phyloP scores from a whole-genome alignment of 208 protist genomes.

The Leishmania braziliensis region DNA sequence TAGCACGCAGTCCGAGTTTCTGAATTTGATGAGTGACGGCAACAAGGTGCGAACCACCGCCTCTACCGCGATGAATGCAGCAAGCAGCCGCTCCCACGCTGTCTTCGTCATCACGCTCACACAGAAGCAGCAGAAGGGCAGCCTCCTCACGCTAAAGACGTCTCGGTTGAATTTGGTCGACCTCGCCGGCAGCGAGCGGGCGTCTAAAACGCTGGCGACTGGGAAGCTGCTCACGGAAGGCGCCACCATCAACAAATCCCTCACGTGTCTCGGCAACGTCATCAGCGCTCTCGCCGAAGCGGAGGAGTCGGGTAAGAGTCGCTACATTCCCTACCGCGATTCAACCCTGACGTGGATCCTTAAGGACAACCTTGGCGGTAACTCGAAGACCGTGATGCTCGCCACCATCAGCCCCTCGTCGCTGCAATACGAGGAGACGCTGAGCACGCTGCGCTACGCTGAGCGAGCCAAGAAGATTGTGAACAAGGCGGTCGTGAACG shows the following conservation, averaged over 20 bases:
- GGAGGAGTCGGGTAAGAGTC: constrained; percentile 35
- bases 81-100: constrained; percentile 88
- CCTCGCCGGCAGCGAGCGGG: constrained; percentile 82
- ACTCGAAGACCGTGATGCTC: constrained; percentile 71
- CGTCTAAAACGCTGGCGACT: constrained; percentile 83
- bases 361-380: constrained; percentile 65
- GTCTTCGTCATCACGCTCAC: constrained; percentile 88
- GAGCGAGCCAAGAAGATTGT: constrained; percentile 89
- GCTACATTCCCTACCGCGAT: constrained; percentile 89
- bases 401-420: constrained; percentile 73
- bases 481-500: constrained; percentile 88
- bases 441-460: constrained; percentile 85
- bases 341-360: constrained; percentile 94
- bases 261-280: constrained; percentile 79
- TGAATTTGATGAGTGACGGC: constrained; percentile 84
- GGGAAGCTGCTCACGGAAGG: constrained; percentile 88
- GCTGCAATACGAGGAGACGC: constrained; percentile 61
- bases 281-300: constrained; percentile 81
- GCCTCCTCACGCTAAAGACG: constrained; percentile 51
- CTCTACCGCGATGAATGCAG: constrained; percentile 92
- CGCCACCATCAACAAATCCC: constrained; percentile 90
- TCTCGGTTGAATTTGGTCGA: constrained; percentile 80
- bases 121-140: constrained; percentile 53
- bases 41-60: constrained; percentile 85
- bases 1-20: constrained; percentile 55